These are phyloP conservation scores for Lichtheimia hyalospora DNA, from an alignment of 371 early-diverging fungal genomes.

Conservation along the genomic window DNA sequence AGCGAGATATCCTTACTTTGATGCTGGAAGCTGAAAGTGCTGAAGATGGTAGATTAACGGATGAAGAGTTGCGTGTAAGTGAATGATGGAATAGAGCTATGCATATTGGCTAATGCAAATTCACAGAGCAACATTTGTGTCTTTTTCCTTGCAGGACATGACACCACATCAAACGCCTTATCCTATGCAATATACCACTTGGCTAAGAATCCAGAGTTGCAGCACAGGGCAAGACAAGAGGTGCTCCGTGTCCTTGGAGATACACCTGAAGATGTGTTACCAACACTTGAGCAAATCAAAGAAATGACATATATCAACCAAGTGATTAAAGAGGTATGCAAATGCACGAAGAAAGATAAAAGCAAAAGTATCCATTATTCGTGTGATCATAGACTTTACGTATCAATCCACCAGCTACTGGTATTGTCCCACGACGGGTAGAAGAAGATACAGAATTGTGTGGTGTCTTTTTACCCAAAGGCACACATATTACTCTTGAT, in stretches of 20 bases:
- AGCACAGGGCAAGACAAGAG: constrained; percentile 43
- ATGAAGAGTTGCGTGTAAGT: constrained; percentile 19
- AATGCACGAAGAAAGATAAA: background rate
- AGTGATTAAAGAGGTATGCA: constrained; percentile 30
- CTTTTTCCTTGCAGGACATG: constrained; percentile 48
- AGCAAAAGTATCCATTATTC: background rate
- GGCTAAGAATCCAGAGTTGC: constrained; percentile 33
- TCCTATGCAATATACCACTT: constrained; percentile 22
- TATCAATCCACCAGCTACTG: constrained; percentile 9
- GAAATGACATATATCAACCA: constrained; percentile 43
- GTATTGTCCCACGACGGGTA: constrained; percentile 15
- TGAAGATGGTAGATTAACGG: constrained; percentile 14
- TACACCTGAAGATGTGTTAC: constrained; percentile 29
- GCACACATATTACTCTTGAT: constrained; percentile 34
- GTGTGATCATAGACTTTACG: constrained; percentile 10
- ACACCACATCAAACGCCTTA: constrained; percentile 43
- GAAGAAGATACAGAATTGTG: constrained; percentile 40
- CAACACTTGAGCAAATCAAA: constrained; percentile 41
- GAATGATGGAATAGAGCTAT: constrained; percentile 22
- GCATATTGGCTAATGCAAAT: background rate
- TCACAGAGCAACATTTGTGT: constrained; percentile 43
- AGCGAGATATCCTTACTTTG: constrained; percentile 46
- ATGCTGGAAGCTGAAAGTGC: constrained; percentile 36
- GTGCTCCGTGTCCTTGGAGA: constrained; percentile 48
- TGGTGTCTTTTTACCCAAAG: constrained; percentile 46